Conservation (phyloP, 805 yeast genomes). For the Barnettozyma vustinii region DNA sequence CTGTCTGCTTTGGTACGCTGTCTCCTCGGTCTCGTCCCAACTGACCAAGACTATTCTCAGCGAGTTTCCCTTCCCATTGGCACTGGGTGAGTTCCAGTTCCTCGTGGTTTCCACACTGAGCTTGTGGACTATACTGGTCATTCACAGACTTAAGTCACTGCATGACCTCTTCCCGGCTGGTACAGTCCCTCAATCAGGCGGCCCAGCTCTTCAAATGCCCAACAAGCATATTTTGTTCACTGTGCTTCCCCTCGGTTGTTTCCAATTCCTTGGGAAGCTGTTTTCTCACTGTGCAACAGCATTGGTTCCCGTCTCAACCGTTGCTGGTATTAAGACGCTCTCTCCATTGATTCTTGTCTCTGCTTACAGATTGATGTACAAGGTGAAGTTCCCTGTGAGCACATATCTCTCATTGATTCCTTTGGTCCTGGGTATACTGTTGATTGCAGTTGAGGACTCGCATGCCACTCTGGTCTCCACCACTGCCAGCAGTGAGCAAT, state of each 20-base stretch:
- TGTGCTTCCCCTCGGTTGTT: constrained; percentile 57
- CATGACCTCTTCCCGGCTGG: constrained; percentile 45
- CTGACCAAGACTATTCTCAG: constrained; percentile 51
- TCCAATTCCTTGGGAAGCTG: constrained; percentile 61
- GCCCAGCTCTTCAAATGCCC: constrained; percentile 28
- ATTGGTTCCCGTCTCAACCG: constrained; percentile 60
- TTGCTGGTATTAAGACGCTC: constrained; percentile 63
- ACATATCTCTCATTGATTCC: constrained; percentile 52
- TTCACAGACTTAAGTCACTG: constrained; percentile 28
- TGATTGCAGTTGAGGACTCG: constrained; percentile 31
- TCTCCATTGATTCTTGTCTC: constrained; percentile 57
- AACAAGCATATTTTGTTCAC: constrained; percentile 38
- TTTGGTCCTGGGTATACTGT: constrained; percentile 45
- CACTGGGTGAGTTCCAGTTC: constrained; percentile 62
- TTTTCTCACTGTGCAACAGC: constrained; percentile 62
- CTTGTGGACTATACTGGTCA: constrained; percentile 31
- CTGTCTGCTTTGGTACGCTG: constrained; percentile 56
- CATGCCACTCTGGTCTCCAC: constrained; percentile 30
- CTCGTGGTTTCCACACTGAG: constrained; percentile 43
- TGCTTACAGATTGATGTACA: constrained; percentile 47
- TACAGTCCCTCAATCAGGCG: constrained; percentile 38
- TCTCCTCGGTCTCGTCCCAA: constrained; percentile 62
- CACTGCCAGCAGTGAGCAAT: constrained; percentile 35
- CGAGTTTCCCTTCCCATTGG: constrained; percentile 54
- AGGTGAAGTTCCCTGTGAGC: constrained; percentile 42